Evolutionary conservation across 768 basidiomycete species (phyloP).

Genomic region (Tylopilus felleus): DNA sequence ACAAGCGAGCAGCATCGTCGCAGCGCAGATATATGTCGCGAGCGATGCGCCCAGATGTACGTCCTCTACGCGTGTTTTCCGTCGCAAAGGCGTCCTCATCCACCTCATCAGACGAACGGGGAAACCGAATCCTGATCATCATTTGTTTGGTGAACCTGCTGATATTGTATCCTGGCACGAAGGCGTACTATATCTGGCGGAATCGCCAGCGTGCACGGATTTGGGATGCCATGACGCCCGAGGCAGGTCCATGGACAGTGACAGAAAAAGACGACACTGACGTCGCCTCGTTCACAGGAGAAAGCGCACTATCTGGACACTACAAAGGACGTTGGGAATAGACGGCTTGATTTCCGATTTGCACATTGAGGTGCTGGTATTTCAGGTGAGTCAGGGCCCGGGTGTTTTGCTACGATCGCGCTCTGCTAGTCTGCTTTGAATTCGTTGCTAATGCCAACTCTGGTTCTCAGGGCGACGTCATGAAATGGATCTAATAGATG

Average conservation of each 20-base stretch:
- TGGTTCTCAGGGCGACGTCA: background rate
- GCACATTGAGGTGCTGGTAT: constrained; percentile 52
- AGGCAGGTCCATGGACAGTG: constrained; percentile 31
- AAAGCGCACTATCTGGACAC: constrained; percentile 44
- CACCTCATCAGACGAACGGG: background rate
- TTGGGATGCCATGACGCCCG: constrained; percentile 55
- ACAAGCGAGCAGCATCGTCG: constrained; percentile 43
- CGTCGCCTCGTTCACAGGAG: constrained; percentile 36
- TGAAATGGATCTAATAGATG: too few species aligned
- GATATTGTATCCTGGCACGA: constrained; percentile 51
- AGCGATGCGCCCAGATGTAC: constrained; percentile 57
- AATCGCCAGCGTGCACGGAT: constrained; percentile 51
- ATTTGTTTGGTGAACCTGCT: constrained; percentile 29
- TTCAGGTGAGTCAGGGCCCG: too few species aligned
- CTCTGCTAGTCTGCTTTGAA: too few species aligned
- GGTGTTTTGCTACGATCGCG: too few species aligned
- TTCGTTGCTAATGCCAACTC: too few species aligned
- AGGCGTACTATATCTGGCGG: constrained; percentile 55
- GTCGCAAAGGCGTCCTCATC: background rate
- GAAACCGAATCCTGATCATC: background rate
- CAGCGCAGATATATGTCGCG: constrained; percentile 53
- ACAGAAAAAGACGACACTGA: background rate
- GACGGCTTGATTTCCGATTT: constrained; percentile 60
- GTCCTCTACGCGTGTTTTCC: constrained; percentile 4
- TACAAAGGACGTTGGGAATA: constrained; percentile 52